Base-by-base conservation (phyloP, 805 yeast species). In the Lipomyces japonicus region DNA sequence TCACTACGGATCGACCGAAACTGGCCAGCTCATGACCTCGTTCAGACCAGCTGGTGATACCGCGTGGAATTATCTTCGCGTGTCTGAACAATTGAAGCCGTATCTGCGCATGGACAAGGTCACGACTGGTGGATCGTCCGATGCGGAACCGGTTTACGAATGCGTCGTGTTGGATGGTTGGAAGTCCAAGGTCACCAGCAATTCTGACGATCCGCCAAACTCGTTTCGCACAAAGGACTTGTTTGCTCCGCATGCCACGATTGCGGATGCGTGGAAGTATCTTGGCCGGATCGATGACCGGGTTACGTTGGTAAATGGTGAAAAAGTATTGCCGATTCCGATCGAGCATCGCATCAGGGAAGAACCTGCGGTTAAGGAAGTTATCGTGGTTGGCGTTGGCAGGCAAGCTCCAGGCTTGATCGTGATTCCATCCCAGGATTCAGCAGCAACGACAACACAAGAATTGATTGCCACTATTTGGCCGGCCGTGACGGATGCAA, bases 351-450 rank as follows among this genome's bases (percentile, higher is more conserved):
- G 50, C 16, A 49, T 52, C 22, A 44, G 55, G 5, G 42, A 48
- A 21, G 42, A 44, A 19, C 39, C 19, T 14, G 37, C 36, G 16
- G 51, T 52, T 2, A 47, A 44, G 3, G 56, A 52, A 18, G 43
- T 46, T 21, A 44, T 52, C 22, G 56, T 52, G n/a, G 50, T 50
- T 21, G 56, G 56, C 9, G 51, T 49, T 28, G 50, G 49, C 10
- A 30, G 35, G 12, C 16, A 23, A n/a, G 46, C 42, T 3, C 56
- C 55, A 2, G 55, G 51, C 4, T 25, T 52, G 7, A 25, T 49
- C 25, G 35, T 52, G 18, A 35, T 52, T 39, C 50, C 51, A 3
- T 37, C 40, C 24, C 42, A 34, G 2, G 21, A 16, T 3, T 19
- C 43, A 10, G 25, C 9, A 19, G 5, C 21, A 3, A 38, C 32